These are phyloP conservation scores for Phytophthora vignae DNA, from an alignment of 352 stramenopile genomes.

Conservation along the genomic window DNA sequence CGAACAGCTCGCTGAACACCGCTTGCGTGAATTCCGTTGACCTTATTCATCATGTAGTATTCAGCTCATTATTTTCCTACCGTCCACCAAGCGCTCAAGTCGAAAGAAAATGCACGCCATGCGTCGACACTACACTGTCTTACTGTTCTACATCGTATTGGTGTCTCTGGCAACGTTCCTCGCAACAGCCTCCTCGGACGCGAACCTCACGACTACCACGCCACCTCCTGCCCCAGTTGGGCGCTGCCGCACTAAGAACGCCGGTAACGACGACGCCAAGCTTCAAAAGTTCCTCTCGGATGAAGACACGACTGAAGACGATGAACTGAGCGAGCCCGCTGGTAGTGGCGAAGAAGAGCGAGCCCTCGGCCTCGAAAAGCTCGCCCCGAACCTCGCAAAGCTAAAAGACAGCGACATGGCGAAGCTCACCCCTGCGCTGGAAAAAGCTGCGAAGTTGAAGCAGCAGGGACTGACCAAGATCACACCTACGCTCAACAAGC, in stretches of 20 bases:
- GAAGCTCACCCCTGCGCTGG: neutral
- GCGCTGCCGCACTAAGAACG: neutral
- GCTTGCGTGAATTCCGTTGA: too few relatives aligned
- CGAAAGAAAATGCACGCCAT: too few relatives aligned
- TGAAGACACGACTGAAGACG: neutral
- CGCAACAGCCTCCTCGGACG: neutral
- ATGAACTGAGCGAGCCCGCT: neutral
- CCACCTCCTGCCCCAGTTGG: neutral
- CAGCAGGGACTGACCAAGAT: neutral
- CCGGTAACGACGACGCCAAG: neutral
- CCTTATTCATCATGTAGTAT: too few relatives aligned
- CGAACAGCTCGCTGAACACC: too few relatives aligned
- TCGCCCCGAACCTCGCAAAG: neutral
- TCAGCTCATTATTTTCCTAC: too few relatives aligned
- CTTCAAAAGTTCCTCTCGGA: neutral
- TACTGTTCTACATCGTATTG: too few relatives aligned
- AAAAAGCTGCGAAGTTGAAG: neutral
- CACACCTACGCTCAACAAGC: neutral
- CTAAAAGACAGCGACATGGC: neutral
- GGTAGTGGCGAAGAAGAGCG: neutral
- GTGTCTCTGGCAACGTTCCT: too few relatives aligned
- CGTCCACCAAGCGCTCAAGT: too few relatives aligned
- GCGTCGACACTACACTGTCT: too few relatives aligned
- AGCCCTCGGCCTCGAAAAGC: neutral
- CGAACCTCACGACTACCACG: neutral